phyloP scores from a whole-genome alignment of 163 green algal genomes.

The Trebouxia gelatinosa region DNA sequence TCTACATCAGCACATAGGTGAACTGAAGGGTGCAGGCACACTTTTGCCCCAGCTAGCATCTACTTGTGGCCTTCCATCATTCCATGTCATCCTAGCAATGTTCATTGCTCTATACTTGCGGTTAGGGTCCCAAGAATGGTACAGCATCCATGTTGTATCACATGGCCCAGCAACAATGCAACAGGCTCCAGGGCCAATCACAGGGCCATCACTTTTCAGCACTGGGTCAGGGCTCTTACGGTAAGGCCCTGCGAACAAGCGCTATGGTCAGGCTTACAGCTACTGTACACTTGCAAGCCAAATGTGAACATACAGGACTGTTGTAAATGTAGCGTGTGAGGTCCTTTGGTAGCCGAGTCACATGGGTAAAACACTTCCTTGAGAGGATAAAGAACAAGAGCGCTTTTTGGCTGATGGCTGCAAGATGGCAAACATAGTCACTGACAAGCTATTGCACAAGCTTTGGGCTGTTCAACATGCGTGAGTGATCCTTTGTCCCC shows the following conservation, averaged over 20 bases:
- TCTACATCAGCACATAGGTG: no score
- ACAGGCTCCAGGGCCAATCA: slow-evolving; percentile 10
- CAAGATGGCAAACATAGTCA: background rate
- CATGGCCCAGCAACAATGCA: background rate
- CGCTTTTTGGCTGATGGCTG: background rate
- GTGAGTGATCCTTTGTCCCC: no score
- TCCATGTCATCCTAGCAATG: slow-evolving; percentile 17
- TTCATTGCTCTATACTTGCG: slow-evolving; percentile 2
- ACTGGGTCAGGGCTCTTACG: background rate
- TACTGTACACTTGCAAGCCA: background rate
- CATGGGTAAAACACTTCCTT: background rate
- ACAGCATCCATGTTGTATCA: slow-evolving; percentile 19
- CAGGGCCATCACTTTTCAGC: background rate
- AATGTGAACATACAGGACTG: background rate
- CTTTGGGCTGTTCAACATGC: no score
- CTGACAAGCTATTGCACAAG: no score
- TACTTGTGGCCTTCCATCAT: background rate
- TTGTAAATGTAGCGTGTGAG: background rate
- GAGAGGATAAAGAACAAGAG: background rate
- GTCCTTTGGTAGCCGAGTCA: background rate
- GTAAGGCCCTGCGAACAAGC: slow-evolving; percentile 20
- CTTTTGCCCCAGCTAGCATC: background rate
- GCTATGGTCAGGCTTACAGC: no score
- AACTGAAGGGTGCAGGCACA: background rate
- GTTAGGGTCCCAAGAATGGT: slow-evolving; percentile 8